These are phyloP conservation scores for Colletotrichum sp. DNA, from an alignment of 2,329 filamentous ascomycete species.

Conservation along the genomic window DNA sequence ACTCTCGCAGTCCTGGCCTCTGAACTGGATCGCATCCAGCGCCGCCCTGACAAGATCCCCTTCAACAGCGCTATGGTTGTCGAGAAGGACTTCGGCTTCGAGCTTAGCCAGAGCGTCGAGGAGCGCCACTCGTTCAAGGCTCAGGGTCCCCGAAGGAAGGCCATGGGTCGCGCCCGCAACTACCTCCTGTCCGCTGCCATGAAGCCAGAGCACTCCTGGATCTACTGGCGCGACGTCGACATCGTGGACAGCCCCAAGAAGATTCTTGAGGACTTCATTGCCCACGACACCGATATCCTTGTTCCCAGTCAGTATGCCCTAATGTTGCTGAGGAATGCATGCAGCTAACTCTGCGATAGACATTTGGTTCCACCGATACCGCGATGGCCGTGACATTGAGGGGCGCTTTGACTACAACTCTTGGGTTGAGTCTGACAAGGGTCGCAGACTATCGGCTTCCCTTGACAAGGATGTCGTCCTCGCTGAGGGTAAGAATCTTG, in stretches of 20 bases:
- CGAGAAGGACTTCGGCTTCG: constrained; percentile 87
- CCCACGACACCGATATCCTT: constrained; percentile 89
- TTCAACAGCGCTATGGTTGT: constrained; percentile 87
- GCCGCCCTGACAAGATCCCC: constrained; percentile 76
- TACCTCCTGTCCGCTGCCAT: constrained; percentile 85
- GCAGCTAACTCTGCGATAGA: constrained; percentile 56
- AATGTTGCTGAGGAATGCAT: background rate
- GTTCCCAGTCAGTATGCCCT: constrained; percentile 79
- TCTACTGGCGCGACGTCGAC: constrained; percentile 98
- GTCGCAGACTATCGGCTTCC: constrained; percentile 72
- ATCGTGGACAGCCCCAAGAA: constrained; percentile 87
- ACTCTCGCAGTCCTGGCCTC: constrained; percentile 85
- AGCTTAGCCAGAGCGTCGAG: constrained; percentile 78
- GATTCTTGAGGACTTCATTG: constrained; percentile 94
- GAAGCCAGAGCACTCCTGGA: constrained; percentile 96
- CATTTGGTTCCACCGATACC: constrained; percentile 95
- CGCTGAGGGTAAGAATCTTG: constrained; percentile 73
- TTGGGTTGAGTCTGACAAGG: constrained; percentile 93
- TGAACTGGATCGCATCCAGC: constrained; percentile 89
- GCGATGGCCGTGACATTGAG: constrained; percentile 84
- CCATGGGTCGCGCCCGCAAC: constrained; percentile 89
- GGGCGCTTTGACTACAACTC: constrained; percentile 99
- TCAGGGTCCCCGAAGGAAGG: constrained; percentile 88
- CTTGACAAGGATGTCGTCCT: constrained; percentile 83
- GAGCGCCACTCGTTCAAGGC: constrained; percentile 86